Base-by-base conservation (phyloP, 2,329 filamentous ascomycete species). In the Fusarium sp. region DNA sequence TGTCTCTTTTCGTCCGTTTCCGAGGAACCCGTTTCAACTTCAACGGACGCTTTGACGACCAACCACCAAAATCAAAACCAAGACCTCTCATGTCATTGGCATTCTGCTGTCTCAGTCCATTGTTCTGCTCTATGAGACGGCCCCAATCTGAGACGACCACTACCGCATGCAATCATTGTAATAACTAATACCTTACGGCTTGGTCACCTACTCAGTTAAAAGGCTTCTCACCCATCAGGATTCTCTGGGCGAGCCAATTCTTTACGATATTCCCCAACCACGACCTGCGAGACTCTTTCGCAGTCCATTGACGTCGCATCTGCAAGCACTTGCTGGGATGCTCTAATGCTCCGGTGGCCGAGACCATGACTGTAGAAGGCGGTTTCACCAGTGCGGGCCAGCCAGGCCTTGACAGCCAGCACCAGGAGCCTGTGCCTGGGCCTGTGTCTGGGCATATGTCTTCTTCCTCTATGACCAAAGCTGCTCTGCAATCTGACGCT, bases 341-440 rank as follows among this genome's bases (percentile, higher is more conserved):
- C 69, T 46, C 67, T 66, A 53, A 71, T 65, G 58, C 67, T 68
- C 54, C 57, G 50, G 56, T 50, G 59, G 62, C 62, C 58, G 64
- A 72, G 63, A 75, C 66, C 54, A 77, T 76, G 75, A 75, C 69
- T 55, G 66, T 74, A 71, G 60, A 74, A 69, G 72, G 60, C 57
- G 67, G 74, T 74, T 74, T 77, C 75, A 74, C 72, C 57, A 66
- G 57, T 68, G 68, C 69, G 73, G 74, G 72, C 71, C 69, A 68
- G 63, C 61, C 64, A 62, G 63, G 66, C 67, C 68, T 57, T 63
- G 69, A 66, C 62, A 59, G 63, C 65, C 62, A 58, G 63, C 69
- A 69, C 23, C 49, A 52, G 46, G 59, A 53, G 29, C 41, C 46
- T 41, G 43, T 11, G 24, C 28, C 46, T 41, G 50, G 41, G 35